Percentiles rank a stretch among this genome's conserved stretches.
Conservation (phyloP, 2,329 filamentous ascomycete genomes). For the Colletotrichum lentis region DNA sequence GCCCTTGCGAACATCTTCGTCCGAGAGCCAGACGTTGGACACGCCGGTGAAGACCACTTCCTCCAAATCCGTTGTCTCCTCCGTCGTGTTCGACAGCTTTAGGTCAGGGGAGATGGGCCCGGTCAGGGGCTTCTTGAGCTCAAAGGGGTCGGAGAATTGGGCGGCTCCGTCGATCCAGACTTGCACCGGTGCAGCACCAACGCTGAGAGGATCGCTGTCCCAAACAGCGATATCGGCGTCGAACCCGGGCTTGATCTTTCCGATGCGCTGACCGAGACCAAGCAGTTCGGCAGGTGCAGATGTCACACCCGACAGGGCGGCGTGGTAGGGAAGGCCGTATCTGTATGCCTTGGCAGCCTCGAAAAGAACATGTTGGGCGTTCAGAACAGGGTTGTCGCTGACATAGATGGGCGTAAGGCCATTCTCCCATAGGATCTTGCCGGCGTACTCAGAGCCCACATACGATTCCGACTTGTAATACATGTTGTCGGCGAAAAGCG, state of each 20-base stretch:
- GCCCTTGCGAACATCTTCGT: constrained; percentile 44
- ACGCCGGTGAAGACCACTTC: constrained; percentile 66
- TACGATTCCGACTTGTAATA: constrained; percentile 76
- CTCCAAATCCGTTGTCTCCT: constrained; percentile 50
- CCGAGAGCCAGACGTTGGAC: constrained; percentile 58
- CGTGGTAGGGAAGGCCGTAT: constrained; percentile 69
- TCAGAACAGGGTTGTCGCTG: constrained; percentile 75
- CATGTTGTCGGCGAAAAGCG: constrained; percentile 77
- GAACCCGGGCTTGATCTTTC: constrained; percentile 68
- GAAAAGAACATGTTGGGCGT: constrained; percentile 74
- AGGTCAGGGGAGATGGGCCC: constrained; percentile 52
- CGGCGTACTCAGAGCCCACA: constrained; percentile 70
- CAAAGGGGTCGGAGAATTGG: constrained; percentile 64
- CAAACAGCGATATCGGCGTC: constrained; percentile 70
- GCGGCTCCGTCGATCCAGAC: constrained; percentile 70
- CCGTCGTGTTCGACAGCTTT: constrained; percentile 52
- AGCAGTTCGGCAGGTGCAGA: constrained; percentile 66
- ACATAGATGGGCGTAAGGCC: constrained; percentile 73
- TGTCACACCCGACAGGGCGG: constrained; percentile 65
- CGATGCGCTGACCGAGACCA: constrained; percentile 64
- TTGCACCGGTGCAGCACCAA: constrained; percentile 67
- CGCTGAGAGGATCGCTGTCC: constrained; percentile 69
- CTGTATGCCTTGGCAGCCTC: constrained; percentile 68
- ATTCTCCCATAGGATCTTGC: constrained; percentile 70
- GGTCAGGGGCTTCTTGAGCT: constrained; percentile 59